Evolutionary conservation across 305 asterid genomes (phyloP), one percentile per base, ranked within the genome.

Genomic region (Nicotiana rustica): DNA sequence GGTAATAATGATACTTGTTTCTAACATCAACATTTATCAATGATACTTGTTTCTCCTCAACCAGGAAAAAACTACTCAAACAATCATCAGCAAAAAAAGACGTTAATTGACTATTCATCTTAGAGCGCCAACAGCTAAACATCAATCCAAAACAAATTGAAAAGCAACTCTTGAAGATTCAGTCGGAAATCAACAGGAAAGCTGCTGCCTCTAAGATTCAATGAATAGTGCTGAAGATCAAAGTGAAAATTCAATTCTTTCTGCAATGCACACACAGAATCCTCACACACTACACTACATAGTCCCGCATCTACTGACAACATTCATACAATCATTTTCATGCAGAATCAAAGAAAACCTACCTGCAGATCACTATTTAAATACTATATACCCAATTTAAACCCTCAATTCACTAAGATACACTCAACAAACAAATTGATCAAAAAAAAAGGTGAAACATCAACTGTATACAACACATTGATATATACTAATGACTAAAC

Each of bases 51-150:
- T 33, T 73, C 79, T 73, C 79, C 44, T 73, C 64, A 25, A 73
- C 29, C 78, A 71, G 36, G 38, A 44, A 71, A 47, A 38, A 66
- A 10, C 38, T 44, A 71, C 25, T 21, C 25, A 71, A 71, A 71
- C 79, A 47, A 41, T 65, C 70, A 65, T 13, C 41, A 65, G 41
- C 70, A 13, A 4, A 65, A 25, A 7, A 25, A 29, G 4, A 29
- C 6, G 10, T 29, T 65, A 25, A 25, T 29, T 29, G 10, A 64
- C n/a, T 10, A 25, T 64, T 15, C 17, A 14, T 61, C 33, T 61
- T 19, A 61, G 15, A 61, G 14, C 14, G 13, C 21, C 31, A 67
- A 36, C 52, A 44, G 2, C 52, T 14, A 55, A 14, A 14, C 60
- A 55, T 55, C 60, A 55, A 44, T 8, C 12, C 52, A 2, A 8